phyloP scores from a whole-genome alignment of 257 asterid species.

The Echium plantagineum region DNA sequence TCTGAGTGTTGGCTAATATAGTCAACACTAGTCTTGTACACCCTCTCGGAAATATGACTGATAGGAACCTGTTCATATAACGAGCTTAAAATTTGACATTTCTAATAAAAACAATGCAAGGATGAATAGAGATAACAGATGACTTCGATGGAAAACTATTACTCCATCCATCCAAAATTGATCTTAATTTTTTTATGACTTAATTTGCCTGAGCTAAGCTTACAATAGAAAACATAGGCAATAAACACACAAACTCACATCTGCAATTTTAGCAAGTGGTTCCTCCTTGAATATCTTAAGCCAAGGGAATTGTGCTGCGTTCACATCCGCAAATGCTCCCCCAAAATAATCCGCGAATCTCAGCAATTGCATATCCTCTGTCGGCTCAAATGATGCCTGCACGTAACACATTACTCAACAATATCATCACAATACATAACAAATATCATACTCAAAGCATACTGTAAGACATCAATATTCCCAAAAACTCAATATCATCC shows the following conservation, averaged over 20 bases:
- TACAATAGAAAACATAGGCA: neutral
- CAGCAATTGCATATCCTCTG: neutral
- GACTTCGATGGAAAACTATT: no score
- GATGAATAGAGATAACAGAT: no score
- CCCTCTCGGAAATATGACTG: conserved; percentile 53
- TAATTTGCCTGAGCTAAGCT: no score
- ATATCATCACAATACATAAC: neutral
- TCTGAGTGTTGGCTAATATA: conserved; percentile 64
- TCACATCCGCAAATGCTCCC: neutral
- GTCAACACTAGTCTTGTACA: conserved; percentile 62
- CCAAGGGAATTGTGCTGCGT: neutral
- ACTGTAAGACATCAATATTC: no score
- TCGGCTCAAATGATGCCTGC: neutral
- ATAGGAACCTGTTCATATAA: conserved; percentile 50
- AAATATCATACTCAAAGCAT: no score
- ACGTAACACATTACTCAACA: neutral
- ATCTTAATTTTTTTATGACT: no score
- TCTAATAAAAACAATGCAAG: no score
- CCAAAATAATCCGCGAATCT: conserved; percentile 1
- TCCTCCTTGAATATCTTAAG: neutral
- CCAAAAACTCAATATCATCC: no score
- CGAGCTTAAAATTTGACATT: neutral
- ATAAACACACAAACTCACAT: neutral
- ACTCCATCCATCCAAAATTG: no score
- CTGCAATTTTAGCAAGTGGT: neutral